A percentile compares a stretch with the other conserved stretches of the same genome.
Evolutionary conservation across 129 eudicot species (phyloP).

Genomic region (Chrysanthemum seticuspe): DNA sequence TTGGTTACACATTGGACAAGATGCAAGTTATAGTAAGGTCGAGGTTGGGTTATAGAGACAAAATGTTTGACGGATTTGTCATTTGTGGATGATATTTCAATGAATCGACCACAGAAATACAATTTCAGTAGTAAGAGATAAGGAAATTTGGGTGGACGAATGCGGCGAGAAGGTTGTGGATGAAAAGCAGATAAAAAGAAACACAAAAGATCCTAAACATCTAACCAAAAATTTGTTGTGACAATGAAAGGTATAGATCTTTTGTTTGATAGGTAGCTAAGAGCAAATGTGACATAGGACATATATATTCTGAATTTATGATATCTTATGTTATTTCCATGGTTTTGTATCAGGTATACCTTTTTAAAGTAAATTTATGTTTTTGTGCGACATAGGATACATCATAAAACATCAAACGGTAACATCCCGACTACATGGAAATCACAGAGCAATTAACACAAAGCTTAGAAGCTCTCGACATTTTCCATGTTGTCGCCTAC

Average conservation of each 20-base stretch:
- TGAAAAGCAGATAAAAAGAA: background rate
- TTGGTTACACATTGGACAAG: background rate
- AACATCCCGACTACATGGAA: slow-evolving; percentile 17
- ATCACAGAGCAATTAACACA: slow-evolving; percentile 7
- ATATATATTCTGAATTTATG: no score
- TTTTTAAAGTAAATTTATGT: no score
- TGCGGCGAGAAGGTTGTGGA: slow-evolving; percentile 23
- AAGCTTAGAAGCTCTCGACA: slow-evolving; percentile 19
- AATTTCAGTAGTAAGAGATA: slow-evolving; percentile 8
- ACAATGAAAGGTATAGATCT: background rate
- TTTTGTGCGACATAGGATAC: background rate
- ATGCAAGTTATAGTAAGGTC: background rate
- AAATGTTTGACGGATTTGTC: background rate
- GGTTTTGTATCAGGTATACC: no score
- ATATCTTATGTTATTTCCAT: no score
- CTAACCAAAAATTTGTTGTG: background rate
- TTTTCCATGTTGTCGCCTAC: slow-evolving; percentile 10
- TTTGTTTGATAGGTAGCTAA: slow-evolving; percentile 5
- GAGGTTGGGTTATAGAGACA: background rate
- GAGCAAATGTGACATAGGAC: background rate
- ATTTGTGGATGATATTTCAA: slow-evolving; percentile 11
- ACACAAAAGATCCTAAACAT: background rate
- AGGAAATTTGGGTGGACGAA: slow-evolving; percentile 18
- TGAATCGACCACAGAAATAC: background rate
- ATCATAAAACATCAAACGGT: slow-evolving; percentile 7